A percentile compares a stretch with the other conserved stretches of the same genome.
Conservation (phyloP, 31 red algal genomes). For the Pterothamnion heteromorphum region DNA sequence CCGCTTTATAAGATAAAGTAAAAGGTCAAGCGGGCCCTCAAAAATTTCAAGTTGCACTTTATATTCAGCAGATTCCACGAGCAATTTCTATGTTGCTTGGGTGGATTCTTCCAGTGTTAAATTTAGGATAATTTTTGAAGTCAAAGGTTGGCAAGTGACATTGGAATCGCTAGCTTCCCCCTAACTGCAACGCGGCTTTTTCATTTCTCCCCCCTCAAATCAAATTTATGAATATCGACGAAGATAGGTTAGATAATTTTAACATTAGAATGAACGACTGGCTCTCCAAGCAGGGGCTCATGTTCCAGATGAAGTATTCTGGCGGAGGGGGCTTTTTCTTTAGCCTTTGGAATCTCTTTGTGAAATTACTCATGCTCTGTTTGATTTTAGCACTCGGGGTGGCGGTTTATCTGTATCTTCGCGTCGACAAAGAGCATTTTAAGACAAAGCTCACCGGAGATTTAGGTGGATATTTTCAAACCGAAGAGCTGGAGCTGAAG, state of each 20-base stretch:
- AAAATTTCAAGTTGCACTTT: slow-evolving; percentile 38
- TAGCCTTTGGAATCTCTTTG: background rate
- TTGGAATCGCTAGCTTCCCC: no score
- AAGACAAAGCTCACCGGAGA: background rate
- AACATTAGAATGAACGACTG: slow-evolving; percentile 12
- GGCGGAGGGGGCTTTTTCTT: background rate
- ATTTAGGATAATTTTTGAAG: no score
- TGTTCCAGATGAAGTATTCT: background rate
- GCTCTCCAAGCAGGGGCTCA: background rate
- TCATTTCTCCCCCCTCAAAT: no score
- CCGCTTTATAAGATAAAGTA: slow-evolving; percentile 45
- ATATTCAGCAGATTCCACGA: no score
- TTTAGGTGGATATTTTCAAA: no score
- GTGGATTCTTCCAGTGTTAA: no score
- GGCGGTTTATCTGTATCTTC: background rate
- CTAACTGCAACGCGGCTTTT: no score
- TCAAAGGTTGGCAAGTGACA: no score
- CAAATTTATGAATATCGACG: no score
- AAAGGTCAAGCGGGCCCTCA: slow-evolving; percentile 28
- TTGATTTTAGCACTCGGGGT: background rate
- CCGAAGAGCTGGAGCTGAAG: background rate
- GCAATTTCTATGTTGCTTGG: no score
- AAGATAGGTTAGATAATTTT: no score
- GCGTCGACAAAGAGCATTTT: background rate
- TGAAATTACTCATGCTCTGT: background rate